phyloP scores from a whole-genome alignment of 495 filamentous ascomycete genomes.

The Hypoxylon cercidicola region DNA sequence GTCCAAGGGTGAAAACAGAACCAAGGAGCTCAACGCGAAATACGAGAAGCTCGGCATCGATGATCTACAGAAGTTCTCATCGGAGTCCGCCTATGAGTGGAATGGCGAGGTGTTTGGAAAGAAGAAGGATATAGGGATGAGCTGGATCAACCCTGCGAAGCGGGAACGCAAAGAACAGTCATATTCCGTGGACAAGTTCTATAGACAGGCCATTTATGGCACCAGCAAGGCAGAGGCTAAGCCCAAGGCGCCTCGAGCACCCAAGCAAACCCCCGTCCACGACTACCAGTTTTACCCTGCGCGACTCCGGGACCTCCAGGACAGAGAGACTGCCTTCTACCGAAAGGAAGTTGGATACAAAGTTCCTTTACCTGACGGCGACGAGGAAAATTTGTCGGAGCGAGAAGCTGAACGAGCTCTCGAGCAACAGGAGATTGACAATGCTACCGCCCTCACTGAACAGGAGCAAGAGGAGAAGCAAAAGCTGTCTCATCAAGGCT shows the following conservation, averaged over 20 bases:
- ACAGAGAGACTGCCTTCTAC: slow-evolving; percentile 94
- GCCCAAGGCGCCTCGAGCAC: slow-evolving; percentile 93
- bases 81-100: slow-evolving; percentile 98
- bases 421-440: slow-evolving; percentile 92
- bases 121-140: slow-evolving; percentile 94
- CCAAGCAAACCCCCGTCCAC: slow-evolving; percentile 90
- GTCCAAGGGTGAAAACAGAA: slow-evolving; percentile 86
- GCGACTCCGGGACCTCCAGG: slow-evolving; percentile 85
- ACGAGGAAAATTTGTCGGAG: slow-evolving; percentile 83
- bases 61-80: slow-evolving; percentile 96
- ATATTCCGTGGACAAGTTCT: slow-evolving; percentile 99
- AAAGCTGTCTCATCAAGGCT: slow-evolving; percentile 81
- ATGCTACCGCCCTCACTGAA: slow-evolving; percentile 87
- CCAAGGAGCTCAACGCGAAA: slow-evolving; percentile 86
- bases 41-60: slow-evolving; percentile 99
- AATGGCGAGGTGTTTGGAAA: slow-evolving; percentile 94
- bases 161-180: slow-evolving; percentile 98
- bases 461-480: slow-evolving; percentile 88
- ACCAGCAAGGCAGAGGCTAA: slow-evolving; percentile 88
- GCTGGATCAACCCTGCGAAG: slow-evolving; percentile 98
- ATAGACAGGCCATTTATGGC: slow-evolving; percentile 79
- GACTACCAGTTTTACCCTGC: slow-evolving; percentile 98
- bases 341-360: slow-evolving; percentile 97
- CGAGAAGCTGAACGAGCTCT: slow-evolving; percentile 88
- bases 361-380: slow-evolving; percentile 81